Conservation (phyloP, 495 filamentous ascomycete genomes). For the Trypethelium eluteriae region DNA sequence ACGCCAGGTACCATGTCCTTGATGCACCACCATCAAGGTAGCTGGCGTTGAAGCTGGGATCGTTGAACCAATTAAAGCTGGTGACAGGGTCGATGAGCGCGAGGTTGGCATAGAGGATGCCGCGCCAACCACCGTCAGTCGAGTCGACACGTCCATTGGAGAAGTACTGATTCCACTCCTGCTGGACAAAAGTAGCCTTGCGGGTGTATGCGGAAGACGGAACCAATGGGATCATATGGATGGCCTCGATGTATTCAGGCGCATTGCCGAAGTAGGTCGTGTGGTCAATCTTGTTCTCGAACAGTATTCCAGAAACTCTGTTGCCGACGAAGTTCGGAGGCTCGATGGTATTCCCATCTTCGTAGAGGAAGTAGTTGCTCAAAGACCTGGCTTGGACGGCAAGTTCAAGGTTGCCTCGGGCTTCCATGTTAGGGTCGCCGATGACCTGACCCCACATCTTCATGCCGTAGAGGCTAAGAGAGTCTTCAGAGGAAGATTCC, state of each 20-base stretch:
- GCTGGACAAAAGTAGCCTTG: constrained; percentile 56
- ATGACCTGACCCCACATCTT: constrained; percentile 87
- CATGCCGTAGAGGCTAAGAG: constrained; percentile 70
- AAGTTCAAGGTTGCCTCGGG: constrained; percentile 78
- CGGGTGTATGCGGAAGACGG: constrained; percentile 64
- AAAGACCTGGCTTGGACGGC: constrained; percentile 62
- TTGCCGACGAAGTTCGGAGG: constrained; percentile 72
- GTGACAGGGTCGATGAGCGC: constrained; percentile 65
- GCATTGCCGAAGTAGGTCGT: constrained; percentile 85
- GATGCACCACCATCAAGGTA: constrained; percentile 84
- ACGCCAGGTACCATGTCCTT: constrained; percentile 83
- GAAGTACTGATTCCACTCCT: constrained; percentile 86
- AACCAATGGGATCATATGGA: constrained; percentile 90
- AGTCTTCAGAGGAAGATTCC: constrained; percentile 86
- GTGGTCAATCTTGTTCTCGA: constrained; percentile 96
- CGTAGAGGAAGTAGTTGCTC: constrained; percentile 74
- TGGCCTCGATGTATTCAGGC: constrained; percentile 79
- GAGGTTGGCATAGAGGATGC: constrained; percentile 75
- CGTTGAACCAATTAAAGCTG: constrained; percentile 67
- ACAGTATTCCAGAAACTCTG: constrained; percentile 84
- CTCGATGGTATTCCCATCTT: constrained; percentile 61
- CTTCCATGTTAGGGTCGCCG: constrained; percentile 73
- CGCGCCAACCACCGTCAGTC: constrained; percentile 71
- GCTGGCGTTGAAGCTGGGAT: constrained; percentile 53
- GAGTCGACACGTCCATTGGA: constrained; percentile 49